Evolutionary conservation across 805 yeast species (phyloP), one percentile per base, ranked within the genome.

Genomic region (Myxozyma mucilagina): DNA sequence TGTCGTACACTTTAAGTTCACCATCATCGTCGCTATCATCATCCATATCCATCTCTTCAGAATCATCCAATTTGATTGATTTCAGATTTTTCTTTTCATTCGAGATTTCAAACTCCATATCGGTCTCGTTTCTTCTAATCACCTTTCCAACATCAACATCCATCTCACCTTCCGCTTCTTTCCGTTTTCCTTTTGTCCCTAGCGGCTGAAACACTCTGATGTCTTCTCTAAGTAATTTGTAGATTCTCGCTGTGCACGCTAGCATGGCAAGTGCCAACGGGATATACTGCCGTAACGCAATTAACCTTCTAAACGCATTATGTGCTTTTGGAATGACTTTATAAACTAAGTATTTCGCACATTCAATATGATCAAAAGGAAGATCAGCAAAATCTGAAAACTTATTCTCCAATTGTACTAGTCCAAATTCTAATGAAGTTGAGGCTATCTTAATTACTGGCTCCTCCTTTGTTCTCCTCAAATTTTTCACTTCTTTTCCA

Each of bases 301-400:
- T 45, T 42, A 63, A 9, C 20, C 67, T 42, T 6, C 44, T 13
- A 29, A 61, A 60, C 13, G 67, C 67, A 11, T 43, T 50, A n/a
- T 41, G 52, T 18, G 66, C 67, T 38, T 57, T 57, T 16, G 67
- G 67, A 11, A 61, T 34, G 7, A 62, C 49, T 31, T 38, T 36
- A 42, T 43, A 51, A 1, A 64, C 66, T 41, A 57, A 31, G 14
- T 52, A 29, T 14, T 55, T 34, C 1, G 61, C 63, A n/a, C 54
- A 16, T 49, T 55, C 63, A 18, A 52, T 34, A 16, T 47, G 51
- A 43, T 48, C 35, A 47, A 44, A 50, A 34, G 24, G 29, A 5
- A 36, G 4, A 8, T n/a, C 29, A 35, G 47, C 31, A 11, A 47
- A 20, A 31, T 48, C 53, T 20, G 31, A 10, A 6, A 36, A 34